Conservation (phyloP, 2,329 filamentous ascomycete species). For the Venturia asperata region DNA sequence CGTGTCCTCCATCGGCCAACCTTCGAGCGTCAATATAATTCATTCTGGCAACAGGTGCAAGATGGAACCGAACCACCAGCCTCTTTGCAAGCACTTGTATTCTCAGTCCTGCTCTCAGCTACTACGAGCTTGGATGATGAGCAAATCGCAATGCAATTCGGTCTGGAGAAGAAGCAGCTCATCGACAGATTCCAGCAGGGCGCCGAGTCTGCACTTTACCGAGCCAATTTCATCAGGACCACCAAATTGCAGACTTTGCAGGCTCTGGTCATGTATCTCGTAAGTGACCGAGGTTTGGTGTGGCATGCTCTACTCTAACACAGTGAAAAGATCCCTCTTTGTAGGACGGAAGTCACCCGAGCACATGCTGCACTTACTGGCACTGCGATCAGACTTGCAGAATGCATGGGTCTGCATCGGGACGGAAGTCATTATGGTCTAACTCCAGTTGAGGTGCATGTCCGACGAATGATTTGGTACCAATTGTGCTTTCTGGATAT, state of each 20-base stretch:
- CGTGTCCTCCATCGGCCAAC: slow-evolving; percentile 61
- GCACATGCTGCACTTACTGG: slow-evolving; percentile 67
- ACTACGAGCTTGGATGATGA: slow-evolving; percentile 58
- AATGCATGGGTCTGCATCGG: slow-evolving; percentile 70
- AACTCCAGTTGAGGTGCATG: slow-evolving; percentile 60
- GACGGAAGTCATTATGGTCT: slow-evolving; percentile 62
- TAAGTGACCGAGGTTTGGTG: slow-evolving; percentile 34
- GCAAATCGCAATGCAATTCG: slow-evolving; percentile 46
- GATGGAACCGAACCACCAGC: slow-evolving; percentile 54
- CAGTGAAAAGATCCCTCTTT: slow-evolving; percentile 55
- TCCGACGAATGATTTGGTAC: slow-evolving; percentile 68
- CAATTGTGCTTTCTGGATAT: slow-evolving; percentile 72
- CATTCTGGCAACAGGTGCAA: slow-evolving; percentile 58
- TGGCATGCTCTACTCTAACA: slow-evolving; percentile 20
- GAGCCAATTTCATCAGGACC: slow-evolving; percentile 64
- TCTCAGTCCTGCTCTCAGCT: slow-evolving; percentile 62
- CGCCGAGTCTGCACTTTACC: slow-evolving; percentile 59
- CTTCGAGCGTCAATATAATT: slow-evolving; percentile 57
- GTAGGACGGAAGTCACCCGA: slow-evolving; percentile 63
- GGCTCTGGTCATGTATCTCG: slow-evolving; percentile 69
- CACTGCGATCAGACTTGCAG: slow-evolving; percentile 64
- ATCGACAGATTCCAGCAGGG: slow-evolving; percentile 58
- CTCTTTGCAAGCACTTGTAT: slow-evolving; percentile 61
- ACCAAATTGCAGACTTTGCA: slow-evolving; percentile 69
- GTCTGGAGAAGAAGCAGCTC: slow-evolving; percentile 49